A percentile compares a stretch with the other conserved stretches of the same genome.
Conservation (phyloP, 169 alveolate genomes). For the Babesia gibsoni region DNA sequence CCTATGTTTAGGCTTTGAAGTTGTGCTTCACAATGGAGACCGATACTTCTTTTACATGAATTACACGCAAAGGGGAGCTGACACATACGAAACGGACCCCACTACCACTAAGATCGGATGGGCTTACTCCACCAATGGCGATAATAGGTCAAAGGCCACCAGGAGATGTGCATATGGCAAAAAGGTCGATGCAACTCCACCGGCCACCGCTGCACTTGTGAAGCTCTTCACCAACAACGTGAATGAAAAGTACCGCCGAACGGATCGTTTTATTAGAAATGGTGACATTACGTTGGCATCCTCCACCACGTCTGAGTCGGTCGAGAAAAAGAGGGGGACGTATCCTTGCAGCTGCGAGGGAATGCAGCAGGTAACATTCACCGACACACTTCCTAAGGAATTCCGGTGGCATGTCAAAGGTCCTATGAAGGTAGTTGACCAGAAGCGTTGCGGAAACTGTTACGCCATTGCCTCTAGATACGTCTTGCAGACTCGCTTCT, state of each 20-base stretch:
- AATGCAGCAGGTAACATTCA: not conserved
- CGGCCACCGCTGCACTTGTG: conserved; percentile 10
- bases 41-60: conserved; percentile 32
- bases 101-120: conserved; percentile 40
- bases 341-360: conserved; percentile 24
- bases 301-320: not conserved
- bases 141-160: not conserved
- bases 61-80: conserved; percentile 29
- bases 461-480: conserved; percentile 89
- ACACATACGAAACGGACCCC: conserved; percentile 40
- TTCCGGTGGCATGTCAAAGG: conserved; percentile 44
- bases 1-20: conserved; percentile 29
- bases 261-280: conserved; percentile 9
- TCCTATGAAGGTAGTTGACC: conserved; percentile 61
- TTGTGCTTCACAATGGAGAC: conserved; percentile 8
- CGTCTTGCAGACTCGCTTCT: conserved; percentile 82
- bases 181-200: conserved; percentile 1
- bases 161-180: conserved; percentile 33
- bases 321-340: not conserved
- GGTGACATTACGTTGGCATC: not conserved
- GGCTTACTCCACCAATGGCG: conserved; percentile 6
- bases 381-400: conserved; percentile 14
- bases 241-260: conserved; percentile 22
- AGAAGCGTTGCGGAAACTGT: conserved; percentile 94
- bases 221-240: conserved; percentile 18